These are phyloP conservation scores for Xerocomellus chrysenteron DNA, from an alignment of 768 basidiomycete genomes.

Conservation along the genomic window DNA sequence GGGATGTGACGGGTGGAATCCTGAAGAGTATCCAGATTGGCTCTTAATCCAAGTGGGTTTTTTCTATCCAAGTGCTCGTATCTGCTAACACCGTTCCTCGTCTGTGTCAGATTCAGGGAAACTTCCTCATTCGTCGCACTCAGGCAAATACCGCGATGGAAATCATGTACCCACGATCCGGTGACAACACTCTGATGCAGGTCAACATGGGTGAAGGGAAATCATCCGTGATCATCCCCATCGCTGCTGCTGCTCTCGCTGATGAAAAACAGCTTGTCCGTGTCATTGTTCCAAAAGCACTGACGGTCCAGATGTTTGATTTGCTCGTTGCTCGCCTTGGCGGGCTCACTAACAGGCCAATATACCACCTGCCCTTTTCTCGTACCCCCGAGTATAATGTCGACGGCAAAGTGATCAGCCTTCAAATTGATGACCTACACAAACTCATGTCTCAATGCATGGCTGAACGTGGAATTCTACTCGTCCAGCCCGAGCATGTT, in stretches of 20 bases:
- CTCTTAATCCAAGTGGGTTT: neutral
- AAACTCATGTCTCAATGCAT: constrained; percentile 39
- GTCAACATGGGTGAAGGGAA: constrained; percentile 61
- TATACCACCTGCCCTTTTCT: constrained; percentile 49
- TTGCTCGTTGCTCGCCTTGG: constrained; percentile 39
- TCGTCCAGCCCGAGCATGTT: constrained; percentile 51
- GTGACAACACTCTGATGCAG: constrained; percentile 40
- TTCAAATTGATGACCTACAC: constrained; percentile 22
- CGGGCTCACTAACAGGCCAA: constrained; percentile 42
- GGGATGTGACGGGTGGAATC: neutral
- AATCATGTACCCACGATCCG: constrained; percentile 41
- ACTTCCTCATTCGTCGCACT: neutral
- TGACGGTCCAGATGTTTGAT: constrained; percentile 44
- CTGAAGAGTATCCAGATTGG: neutral
- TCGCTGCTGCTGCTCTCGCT: constrained; percentile 39
- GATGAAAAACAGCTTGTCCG: constrained; percentile 42
- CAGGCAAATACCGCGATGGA: constrained; percentile 34
- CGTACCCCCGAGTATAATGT: constrained; percentile 30
- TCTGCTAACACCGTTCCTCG: constrained; percentile 28
- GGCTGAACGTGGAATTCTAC: constrained; percentile 36
- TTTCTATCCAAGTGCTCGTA: neutral
- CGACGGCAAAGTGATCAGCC: neutral
- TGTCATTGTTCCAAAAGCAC: constrained; percentile 45
- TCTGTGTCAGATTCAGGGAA: neutral
- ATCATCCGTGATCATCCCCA: constrained; percentile 43